Evolutionary conservation across 345 rosid species (phyloP), one percentile per base, ranked within the genome.

Genomic region (Turritis glabra): DNA sequence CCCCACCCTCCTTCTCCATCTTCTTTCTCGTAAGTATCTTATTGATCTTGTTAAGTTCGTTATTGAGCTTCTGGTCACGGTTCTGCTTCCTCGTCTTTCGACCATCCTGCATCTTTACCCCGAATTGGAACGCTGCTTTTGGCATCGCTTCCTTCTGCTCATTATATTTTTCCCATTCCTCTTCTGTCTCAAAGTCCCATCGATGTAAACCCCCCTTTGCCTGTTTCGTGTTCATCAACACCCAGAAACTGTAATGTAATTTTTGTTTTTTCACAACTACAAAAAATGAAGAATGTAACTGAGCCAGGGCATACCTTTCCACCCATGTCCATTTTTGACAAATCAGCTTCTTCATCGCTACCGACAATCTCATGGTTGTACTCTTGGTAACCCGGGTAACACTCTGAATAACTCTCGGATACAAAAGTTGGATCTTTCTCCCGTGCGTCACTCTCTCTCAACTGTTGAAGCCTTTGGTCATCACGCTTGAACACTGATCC

Each of bases 81-180:
- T 94, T 91, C 73, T 94, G 97, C 80, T 94, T 94, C 66, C 95
- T 54, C 3, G 98, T 94, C 82, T 94, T 94, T 77, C 98, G 73
- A 37, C 98, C 98, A 55, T 91, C 97, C 82, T 91, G 98, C 98
- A 94, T 95, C 85, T 95, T 95, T 75, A 95, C 96, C 14, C 99
- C 99, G 43, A 95, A 95, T 79, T 95, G 99, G 81, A 88, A 95
- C 7, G 99, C 99, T 8, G 97, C 97, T 83, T 95, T 95, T 11
- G 99, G 99, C 97, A 88, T 92, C 11, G 99, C 99, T 87, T 95
- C 97, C 84, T 95, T 92, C 84, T 95, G 97, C 76, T 95, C 99
- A 51, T 95, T 95, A 81, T 90, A 92, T 38, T 82, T 85, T 35
- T 93, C 99, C 97, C 99, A 95, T 72, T 95, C 97, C 59, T 95